A percentile compares a stretch with the other conserved stretches of the same genome.
These are phyloP conservation scores for Yamadazyma endophytica DNA, from an alignment of 805 yeast genomes.

Conservation along the genomic window DNA sequence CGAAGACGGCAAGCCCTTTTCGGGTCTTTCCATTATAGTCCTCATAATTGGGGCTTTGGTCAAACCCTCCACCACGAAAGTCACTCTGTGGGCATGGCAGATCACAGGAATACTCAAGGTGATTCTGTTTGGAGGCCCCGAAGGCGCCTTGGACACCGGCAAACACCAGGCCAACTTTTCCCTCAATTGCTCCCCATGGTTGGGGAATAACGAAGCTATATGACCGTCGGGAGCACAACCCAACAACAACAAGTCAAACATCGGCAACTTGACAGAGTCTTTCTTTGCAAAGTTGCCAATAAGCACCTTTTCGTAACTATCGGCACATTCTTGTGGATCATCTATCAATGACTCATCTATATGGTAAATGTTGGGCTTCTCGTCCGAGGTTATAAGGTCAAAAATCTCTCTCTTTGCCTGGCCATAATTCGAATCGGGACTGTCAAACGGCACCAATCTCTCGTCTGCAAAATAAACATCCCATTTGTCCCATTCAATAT, in stretches of 20 bases:
- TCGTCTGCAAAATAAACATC: slow-evolving; percentile 96
- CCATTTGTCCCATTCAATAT: slow-evolving; percentile 90
- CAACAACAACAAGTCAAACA: slow-evolving; percentile 83
- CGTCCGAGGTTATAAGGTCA: slow-evolving; percentile 55
- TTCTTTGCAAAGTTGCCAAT: slow-evolving; percentile 92
- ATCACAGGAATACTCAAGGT: slow-evolving; percentile 92
- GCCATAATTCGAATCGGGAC: slow-evolving; percentile 86
- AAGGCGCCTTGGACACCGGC: slow-evolving; percentile 88
- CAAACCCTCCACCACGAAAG: slow-evolving; percentile 94
- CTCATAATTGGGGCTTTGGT: slow-evolving; percentile 91
- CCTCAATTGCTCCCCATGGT: slow-evolving; percentile 75
- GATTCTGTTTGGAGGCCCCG: slow-evolving; percentile 75
- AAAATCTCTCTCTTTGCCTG: slow-evolving; percentile 77
- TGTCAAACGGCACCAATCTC: slow-evolving; percentile 83
- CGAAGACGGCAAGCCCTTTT: slow-evolving; percentile 90
- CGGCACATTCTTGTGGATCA: slow-evolving; percentile 92
- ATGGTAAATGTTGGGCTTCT: slow-evolving; percentile 72
- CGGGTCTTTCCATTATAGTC: slow-evolving; percentile 94
- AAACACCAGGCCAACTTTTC: slow-evolving; percentile 94
- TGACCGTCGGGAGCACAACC: slow-evolving; percentile 99
- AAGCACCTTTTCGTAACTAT: slow-evolving; percentile 79
- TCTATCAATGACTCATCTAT: slow-evolving; percentile 71
- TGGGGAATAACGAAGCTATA: slow-evolving; percentile 93
- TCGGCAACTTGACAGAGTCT: slow-evolving; percentile 92
- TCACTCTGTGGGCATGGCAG: slow-evolving; percentile 86